Percentiles rank a stretch among this genome's conserved stretches.
Conservation (phyloP, 1,139 yeast genomes). For the Lodderomyces pseudojiufengensis region DNA sequence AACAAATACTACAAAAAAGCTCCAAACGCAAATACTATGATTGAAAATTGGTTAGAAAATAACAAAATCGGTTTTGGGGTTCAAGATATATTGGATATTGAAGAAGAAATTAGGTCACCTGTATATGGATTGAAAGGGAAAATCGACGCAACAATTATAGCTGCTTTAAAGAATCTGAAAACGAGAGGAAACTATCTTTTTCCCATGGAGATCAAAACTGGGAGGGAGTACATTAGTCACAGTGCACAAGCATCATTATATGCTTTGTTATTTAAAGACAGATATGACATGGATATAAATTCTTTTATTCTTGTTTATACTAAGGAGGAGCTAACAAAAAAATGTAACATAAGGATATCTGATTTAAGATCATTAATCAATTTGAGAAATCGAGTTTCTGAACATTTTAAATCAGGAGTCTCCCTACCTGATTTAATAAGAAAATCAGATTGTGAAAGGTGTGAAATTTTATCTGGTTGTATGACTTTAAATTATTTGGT, state of each 20-base stretch:
- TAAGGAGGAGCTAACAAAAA: conserved; percentile 52
- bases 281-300: conserved; percentile 65
- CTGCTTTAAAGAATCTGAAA: conserved; percentile 31
- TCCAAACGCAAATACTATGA: conserved; percentile 20
- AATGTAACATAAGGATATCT: conserved; percentile 50
- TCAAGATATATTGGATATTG: conserved; percentile 71
- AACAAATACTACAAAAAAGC: conserved; percentile 36
- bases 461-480: conserved; percentile 61
- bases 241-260: conserved; percentile 89
- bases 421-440: conserved; percentile 59
- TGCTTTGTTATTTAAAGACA: conserved; percentile 71
- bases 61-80: conserved; percentile 46
- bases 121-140: conserved; percentile 87
- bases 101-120: conserved; percentile 91
- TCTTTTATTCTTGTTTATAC: conserved; percentile 75
- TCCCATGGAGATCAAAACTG: conserved; percentile 91
- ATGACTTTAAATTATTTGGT: conserved; percentile 61
- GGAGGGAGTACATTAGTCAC: conserved; percentile 63
- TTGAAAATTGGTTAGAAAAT: conserved; percentile 38
- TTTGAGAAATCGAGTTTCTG: conserved; percentile 68
- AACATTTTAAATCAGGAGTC: conserved; percentile 48
- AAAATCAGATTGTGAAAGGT: conserved; percentile 61
- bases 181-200: conserved; percentile 44
- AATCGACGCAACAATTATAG: conserved; percentile 82
- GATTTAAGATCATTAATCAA: conserved; percentile 64